phyloP scores from a whole-genome alignment of 2,329 filamentous ascomycete species.

The Alternaria angustiovoidea region DNA sequence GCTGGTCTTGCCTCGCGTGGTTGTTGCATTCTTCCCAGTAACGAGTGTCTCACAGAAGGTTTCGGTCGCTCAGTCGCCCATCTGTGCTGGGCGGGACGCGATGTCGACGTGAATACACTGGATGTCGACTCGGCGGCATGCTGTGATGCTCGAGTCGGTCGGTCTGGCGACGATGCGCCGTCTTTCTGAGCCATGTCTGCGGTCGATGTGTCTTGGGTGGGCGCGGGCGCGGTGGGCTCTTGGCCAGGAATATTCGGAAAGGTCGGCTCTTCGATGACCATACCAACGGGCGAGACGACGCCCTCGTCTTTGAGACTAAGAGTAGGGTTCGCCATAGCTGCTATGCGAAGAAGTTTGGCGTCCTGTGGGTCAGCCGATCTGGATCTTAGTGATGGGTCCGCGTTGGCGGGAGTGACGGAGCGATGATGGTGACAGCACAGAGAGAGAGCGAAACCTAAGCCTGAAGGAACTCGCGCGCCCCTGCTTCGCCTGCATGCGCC shows the following conservation, averaged over 20 bases:
- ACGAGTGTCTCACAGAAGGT: slow-evolving; percentile 29
- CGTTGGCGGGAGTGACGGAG: slow-evolving; percentile 4
- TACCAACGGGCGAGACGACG: slow-evolving; percentile 28
- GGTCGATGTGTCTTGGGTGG: background rate
- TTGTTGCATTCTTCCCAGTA: slow-evolving; percentile 30
- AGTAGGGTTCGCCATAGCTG: slow-evolving; percentile 29
- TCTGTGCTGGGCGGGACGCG: slow-evolving; percentile 36
- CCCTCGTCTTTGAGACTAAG: slow-evolving; percentile 12
- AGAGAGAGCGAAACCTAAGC: slow-evolving; percentile 2
- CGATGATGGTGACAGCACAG: slow-evolving; percentile 8
- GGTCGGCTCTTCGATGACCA: slow-evolving; percentile 32
- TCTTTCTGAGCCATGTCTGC: background rate
- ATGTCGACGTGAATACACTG: slow-evolving; percentile 1
- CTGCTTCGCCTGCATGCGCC: slow-evolving; percentile 10
- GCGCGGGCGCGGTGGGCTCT: slow-evolving; percentile 3
- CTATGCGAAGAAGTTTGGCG: background rate
- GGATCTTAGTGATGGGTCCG: background rate
- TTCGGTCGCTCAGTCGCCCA: slow-evolving; percentile 44
- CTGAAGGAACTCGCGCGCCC: slow-evolving; percentile 3
- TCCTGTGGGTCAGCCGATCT: slow-evolving; percentile 2
- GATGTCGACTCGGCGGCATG: background rate
- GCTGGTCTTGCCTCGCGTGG: slow-evolving; percentile 19
- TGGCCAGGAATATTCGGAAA: slow-evolving; percentile 32
- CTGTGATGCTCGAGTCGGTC: background rate
- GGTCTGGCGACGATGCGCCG: background rate